Percentiles rank a stretch among this genome's conserved stretches.
phyloP scores from a whole-genome alignment of 2,329 filamentous ascomycete species.

The Alternaria arbusti region DNA sequence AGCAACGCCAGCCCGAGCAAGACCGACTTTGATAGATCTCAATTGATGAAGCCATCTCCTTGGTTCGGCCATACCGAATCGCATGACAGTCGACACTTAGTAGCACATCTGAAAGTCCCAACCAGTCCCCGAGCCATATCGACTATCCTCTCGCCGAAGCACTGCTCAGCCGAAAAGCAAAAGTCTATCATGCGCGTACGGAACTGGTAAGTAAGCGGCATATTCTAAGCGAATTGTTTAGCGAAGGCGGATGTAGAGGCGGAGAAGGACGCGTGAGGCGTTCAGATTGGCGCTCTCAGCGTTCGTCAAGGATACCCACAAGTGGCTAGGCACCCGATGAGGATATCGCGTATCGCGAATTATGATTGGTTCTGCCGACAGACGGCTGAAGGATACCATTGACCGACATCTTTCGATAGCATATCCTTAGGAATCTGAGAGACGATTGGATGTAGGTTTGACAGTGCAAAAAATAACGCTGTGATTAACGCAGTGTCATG shows the following conservation, averaged over 20 bases:
- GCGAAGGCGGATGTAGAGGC: constrained; percentile 11
- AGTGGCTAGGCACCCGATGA: constrained; percentile 29
- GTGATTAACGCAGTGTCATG: constrained; percentile 28
- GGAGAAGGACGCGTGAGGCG: constrained; percentile 33
- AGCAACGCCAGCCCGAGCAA: constrained; percentile 27
- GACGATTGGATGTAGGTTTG: constrained; percentile 17
- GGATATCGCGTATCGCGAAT: constrained; percentile 25
- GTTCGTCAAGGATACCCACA: constrained; percentile 40
- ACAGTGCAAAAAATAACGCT: constrained; percentile 15
- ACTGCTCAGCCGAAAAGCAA: constrained; percentile 25
- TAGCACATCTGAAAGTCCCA: constrained; percentile 12
- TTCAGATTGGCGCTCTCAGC: constrained; percentile 25
- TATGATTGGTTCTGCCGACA: constrained; percentile 34
- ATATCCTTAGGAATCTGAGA: constrained; percentile 35
- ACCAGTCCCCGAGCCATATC: constrained; percentile 17
- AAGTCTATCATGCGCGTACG: constrained; percentile 21
- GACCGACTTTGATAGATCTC: constrained; percentile 18
- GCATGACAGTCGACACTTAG: constrained; percentile 11
- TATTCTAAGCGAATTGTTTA: constrained; percentile 15
- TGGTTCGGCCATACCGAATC: constrained; percentile 7
- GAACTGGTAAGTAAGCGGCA: constrained; percentile 24
- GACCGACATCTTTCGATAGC: constrained; percentile 27
- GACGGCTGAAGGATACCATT: constrained; percentile 9
- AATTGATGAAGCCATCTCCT: constrained; percentile 13
- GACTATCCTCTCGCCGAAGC: constrained; percentile 24